phyloP scores from a whole-genome alignment of 2,329 filamentous ascomycete genomes.

The Xylariaceae sp. region DNA sequence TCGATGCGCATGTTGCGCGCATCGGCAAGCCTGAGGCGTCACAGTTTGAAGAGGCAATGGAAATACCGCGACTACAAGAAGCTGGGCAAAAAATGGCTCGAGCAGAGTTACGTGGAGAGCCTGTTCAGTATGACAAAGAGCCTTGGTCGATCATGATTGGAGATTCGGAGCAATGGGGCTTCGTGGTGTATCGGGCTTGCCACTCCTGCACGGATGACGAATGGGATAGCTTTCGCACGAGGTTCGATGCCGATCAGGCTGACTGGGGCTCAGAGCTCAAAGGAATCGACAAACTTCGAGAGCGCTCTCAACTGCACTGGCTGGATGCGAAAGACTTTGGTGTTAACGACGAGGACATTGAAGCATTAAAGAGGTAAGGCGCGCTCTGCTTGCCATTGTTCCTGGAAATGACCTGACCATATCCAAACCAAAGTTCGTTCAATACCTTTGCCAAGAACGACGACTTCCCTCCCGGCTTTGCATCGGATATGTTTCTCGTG shows the following conservation, averaged over 20 bases:
- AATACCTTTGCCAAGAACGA: neutral
- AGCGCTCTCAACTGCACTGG: constrained; percentile 4
- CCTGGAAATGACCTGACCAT: neutral
- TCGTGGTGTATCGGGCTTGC: constrained; percentile 19
- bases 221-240: constrained; percentile 22
- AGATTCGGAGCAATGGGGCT: constrained; percentile 14
- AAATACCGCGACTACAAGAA: neutral
- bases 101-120: constrained; percentile 2
- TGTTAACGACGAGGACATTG: neutral
- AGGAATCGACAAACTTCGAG: constrained; percentile 1
- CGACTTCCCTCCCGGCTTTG: neutral
- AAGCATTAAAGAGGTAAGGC: constrained; percentile 5
- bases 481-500: constrained; percentile 5
- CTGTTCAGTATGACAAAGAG: neutral
- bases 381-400: neutral
- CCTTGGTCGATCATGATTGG: neutral
- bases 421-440: neutral
- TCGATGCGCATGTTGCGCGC: neutral
- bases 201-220: constrained; percentile 14
- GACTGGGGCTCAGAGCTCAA: constrained; percentile 20
- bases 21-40: neutral
- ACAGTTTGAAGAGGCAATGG: neutral
- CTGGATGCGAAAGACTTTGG: constrained; percentile 2
- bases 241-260: constrained; percentile 19
- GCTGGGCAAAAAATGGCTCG: neutral